Percentiles rank a stretch among this genome's conserved stretches.
These are phyloP conservation scores for Magnolia kwangsiensis DNA, from an alignment of 164 flowering plant species.

Conservation along the genomic window DNA sequence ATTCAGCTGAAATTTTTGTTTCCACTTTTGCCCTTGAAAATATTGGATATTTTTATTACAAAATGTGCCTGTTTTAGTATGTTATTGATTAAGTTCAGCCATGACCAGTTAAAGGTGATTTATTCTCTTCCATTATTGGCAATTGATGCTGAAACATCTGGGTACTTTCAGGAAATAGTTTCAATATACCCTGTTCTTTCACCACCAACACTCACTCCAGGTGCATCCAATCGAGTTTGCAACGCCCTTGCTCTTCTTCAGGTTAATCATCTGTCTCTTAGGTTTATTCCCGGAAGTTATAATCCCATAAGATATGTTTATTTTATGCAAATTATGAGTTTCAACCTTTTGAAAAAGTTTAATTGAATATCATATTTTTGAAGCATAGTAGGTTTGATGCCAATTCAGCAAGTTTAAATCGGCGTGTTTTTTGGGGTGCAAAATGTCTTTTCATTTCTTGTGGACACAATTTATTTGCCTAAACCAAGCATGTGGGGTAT, in stretches of 20 bases:
- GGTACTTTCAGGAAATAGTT: conserved; percentile 70
- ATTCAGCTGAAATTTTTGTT: too few species aligned
- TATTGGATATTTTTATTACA: too few species aligned
- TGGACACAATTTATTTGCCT: too few species aligned
- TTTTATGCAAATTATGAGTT: background rate
- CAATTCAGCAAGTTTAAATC: background rate
- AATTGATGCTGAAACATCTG: background rate
- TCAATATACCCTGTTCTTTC: conserved; percentile 84
- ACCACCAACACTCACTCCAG: conserved; percentile 74
- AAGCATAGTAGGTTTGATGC: background rate
- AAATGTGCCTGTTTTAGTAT: background rate
- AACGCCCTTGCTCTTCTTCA: conserved; percentile 93
- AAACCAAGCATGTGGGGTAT: too few species aligned
- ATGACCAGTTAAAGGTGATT: background rate
- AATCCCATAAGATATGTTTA: background rate
- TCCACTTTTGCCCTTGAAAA: too few species aligned
- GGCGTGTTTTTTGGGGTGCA: too few species aligned
- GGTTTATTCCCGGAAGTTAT: background rate
- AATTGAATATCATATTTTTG: background rate
- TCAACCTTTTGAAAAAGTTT: background rate
- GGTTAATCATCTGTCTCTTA: conserved; percentile 29
- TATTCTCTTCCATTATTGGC: conserved; percentile 9
- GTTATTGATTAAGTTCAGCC: background rate
- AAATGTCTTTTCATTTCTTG: too few species aligned
- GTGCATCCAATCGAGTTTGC: conserved; percentile 81